A percentile compares a stretch with the other conserved stretches of the same genome.
phyloP scores from a whole-genome alignment of 2,329 filamentous ascomycete genomes.

The Diplocarpon mali region DNA sequence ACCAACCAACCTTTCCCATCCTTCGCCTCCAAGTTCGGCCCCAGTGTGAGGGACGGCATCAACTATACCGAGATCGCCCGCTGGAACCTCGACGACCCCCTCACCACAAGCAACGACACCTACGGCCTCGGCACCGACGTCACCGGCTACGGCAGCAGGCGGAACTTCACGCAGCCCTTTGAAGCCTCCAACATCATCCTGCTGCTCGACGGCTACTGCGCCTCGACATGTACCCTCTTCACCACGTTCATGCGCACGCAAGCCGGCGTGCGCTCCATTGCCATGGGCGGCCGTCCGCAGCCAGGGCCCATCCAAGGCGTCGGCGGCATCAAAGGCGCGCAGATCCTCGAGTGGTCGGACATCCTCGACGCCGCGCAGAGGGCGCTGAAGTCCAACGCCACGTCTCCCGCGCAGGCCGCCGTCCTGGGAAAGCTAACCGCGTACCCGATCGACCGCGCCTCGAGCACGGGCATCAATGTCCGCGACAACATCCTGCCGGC shows the following conservation, averaged over 20 bases:
- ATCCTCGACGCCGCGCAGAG: constrained; percentile 8
- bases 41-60: constrained; percentile 15
- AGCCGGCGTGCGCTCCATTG: constrained; percentile 43
- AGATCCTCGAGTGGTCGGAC: constrained; percentile 17
- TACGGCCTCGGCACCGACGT: constrained; percentile 24
- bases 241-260: constrained; percentile 41
- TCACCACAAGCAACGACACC: constrained; percentile 16
- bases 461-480: constrained; percentile 31
- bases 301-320: constrained; percentile 46
- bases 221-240: constrained; percentile 49
- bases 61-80: constrained; percentile 18
- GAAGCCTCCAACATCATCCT: constrained; percentile 32
- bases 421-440: constrained; percentile 11
- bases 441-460: constrained; percentile 15
- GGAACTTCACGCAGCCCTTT: constrained; percentile 29
- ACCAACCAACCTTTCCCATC: constrained; percentile 19
- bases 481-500: constrained; percentile 28
- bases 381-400: too few relatives aligned
- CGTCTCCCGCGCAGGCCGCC: constrained; percentile 3
- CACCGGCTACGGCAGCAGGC: constrained; percentile 25
- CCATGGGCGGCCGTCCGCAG: constrained; percentile 47
- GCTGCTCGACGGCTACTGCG: constrained; percentile 41
- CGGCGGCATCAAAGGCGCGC: constrained; percentile 52
- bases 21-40: constrained; percentile 21
- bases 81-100: constrained; percentile 22